phyloP scores from a whole-genome alignment of 2,329 filamentous ascomycete species.

The Penicillium sp. region DNA sequence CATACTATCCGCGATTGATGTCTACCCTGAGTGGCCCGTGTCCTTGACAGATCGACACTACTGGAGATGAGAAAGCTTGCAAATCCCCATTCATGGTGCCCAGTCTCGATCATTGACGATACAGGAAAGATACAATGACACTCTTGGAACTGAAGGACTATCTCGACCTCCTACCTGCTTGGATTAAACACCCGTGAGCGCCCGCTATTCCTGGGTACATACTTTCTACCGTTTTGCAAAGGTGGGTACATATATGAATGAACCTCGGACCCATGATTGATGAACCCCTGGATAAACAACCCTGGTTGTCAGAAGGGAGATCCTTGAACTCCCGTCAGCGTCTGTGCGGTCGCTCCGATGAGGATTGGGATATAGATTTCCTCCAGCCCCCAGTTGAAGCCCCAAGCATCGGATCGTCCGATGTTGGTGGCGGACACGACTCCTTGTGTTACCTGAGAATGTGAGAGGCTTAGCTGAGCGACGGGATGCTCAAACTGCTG shows the following conservation, averaged over 20 bases:
- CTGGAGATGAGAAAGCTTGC: conserved; percentile 7
- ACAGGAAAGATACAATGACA: not conserved
- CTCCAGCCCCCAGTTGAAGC: not conserved
- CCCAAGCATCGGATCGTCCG: conserved; percentile 3
- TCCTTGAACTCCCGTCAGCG: not conserved
- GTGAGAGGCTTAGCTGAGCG: conserved; percentile 16
- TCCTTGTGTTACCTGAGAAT: conserved; percentile 9
- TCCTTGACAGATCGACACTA: conserved; percentile 12
- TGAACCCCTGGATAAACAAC: not conserved
- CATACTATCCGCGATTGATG: not conserved
- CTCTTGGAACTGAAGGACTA: not conserved
- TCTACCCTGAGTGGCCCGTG: conserved; percentile 5
- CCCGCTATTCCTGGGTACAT: too few species aligned
- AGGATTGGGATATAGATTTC: not conserved
- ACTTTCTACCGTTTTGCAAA: not conserved
- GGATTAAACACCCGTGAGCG: not conserved
- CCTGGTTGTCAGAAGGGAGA: not conserved
- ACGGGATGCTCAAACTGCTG: not conserved
- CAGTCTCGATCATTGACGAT: not conserved
- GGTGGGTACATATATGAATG: not conserved
- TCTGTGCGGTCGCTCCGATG: not conserved
- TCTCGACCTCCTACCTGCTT: conserved; percentile 1
- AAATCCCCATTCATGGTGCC: not conserved
- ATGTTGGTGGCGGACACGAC: conserved; percentile 13
- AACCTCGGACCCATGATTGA: not conserved